phyloP scores from a whole-genome alignment of 169 alveolate species.

The Cryptosporidium sp. region DNA sequence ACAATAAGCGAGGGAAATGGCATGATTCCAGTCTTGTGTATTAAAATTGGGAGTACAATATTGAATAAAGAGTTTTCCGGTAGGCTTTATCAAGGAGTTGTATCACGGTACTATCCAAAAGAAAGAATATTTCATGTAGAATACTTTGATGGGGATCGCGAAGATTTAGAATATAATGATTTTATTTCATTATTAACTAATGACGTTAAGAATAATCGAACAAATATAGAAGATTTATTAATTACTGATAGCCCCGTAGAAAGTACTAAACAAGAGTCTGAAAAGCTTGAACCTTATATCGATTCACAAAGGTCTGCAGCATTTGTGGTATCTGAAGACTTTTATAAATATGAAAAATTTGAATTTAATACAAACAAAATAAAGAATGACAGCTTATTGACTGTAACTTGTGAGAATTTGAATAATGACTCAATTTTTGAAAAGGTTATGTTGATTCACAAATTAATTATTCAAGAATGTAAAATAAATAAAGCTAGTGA shows the following conservation, averaged over 20 bases:
- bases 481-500: slow-evolving; percentile 1
- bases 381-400: not conserved
- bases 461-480: not conserved
- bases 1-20: slow-evolving; percentile 63
- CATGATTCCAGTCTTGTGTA: slow-evolving; percentile 39
- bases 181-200: slow-evolving; percentile 24
- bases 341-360: not conserved
- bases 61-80: slow-evolving; percentile 57
- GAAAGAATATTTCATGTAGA: slow-evolving; percentile 65
- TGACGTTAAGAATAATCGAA: slow-evolving; percentile 22
- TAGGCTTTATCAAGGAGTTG: slow-evolving; percentile 60
- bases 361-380: not conserved
- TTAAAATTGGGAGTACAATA: slow-evolving; percentile 53
- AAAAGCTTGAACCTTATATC: not conserved
- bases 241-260: not conserved
- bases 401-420: not conserved
- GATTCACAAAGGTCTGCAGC: not conserved
- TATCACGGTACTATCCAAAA: slow-evolving; percentile 52
- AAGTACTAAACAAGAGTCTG: not conserved
- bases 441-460: slow-evolving; percentile 20
- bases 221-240: slow-evolving; percentile 27
- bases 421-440: slow-evolving; percentile 31
- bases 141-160: slow-evolving; percentile 65
- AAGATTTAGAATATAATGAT: slow-evolving; percentile 59
- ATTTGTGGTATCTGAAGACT: not conserved